Conservation (phyloP, 2,329 filamentous ascomycete genomes). For the Scedosporium minutisporum region DNA sequence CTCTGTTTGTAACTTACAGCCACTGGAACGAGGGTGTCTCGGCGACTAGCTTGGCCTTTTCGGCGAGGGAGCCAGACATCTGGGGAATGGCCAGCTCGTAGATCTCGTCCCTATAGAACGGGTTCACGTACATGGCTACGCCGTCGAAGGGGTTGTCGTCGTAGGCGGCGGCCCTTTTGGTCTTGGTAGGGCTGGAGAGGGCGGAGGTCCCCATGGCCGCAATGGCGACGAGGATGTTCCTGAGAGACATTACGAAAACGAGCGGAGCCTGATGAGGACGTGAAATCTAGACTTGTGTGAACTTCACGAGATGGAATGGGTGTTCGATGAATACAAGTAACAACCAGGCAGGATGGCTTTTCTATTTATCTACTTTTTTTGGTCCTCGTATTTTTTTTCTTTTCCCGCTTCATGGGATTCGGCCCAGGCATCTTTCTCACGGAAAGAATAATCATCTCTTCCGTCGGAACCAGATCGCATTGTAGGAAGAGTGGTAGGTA, state of each 20-base stretch:
- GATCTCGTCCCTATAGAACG: slow-evolving; percentile 46
- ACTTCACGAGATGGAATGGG: no score
- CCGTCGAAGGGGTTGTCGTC: slow-evolving; percentile 44
- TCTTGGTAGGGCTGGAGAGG: not conserved
- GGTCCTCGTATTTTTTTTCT: not conserved
- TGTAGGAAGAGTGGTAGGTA: not conserved
- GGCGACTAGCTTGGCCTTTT: slow-evolving; percentile 40
- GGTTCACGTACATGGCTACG: slow-evolving; percentile 42
- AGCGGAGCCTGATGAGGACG: not conserved
- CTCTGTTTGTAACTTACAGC: slow-evolving; percentile 14
- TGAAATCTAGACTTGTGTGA: no score
- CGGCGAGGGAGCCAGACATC: slow-evolving; percentile 43
- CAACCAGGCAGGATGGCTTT: not conserved
- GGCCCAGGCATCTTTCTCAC: not conserved
- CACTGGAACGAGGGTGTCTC: slow-evolving; percentile 44
- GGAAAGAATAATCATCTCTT: not conserved
- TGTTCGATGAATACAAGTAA: no score
- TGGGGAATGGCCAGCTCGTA: slow-evolving; percentile 50
- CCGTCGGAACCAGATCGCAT: not conserved
- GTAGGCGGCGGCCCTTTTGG: slow-evolving; percentile 22
- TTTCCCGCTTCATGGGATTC: not conserved
- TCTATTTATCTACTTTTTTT: not conserved
- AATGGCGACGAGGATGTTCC: slow-evolving; percentile 1
- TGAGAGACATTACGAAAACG: not conserved
- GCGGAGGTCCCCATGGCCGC: slow-evolving; percentile 2